Conservation (phyloP, 192 early-diverging fungal genomes). For the Podila epicladia region DNA sequence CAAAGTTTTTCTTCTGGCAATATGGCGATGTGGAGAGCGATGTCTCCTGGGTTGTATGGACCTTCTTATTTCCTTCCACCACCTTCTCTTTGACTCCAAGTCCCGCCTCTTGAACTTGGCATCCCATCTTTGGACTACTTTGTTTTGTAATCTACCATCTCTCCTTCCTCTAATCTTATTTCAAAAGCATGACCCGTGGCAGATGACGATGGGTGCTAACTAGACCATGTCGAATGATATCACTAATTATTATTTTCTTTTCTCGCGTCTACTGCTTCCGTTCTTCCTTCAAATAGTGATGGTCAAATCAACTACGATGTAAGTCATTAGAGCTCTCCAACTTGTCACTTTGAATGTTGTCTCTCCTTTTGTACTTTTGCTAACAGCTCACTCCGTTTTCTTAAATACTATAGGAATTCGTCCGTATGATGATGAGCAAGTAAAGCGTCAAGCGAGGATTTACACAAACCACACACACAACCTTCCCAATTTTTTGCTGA, state of each 20-base stretch:
- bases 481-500: not conserved
- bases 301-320: conserved; percentile 77
- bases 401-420: conserved; percentile 61
- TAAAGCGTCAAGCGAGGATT: not conserved
- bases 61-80: not conserved
- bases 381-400: not conserved
- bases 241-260: not conserved
- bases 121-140: too few species aligned
- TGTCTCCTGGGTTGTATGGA: not conserved
- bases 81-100: not conserved
- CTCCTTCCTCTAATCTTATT: too few species aligned
- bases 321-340: not conserved
- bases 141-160: too few species aligned
- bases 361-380: not conserved
- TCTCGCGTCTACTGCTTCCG: not conserved
- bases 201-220: not conserved
- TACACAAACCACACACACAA: not conserved
- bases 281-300: conserved; percentile 26
- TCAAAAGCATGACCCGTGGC: too few species aligned
- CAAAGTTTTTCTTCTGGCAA: too few species aligned
- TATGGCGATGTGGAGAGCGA: too few species aligned
- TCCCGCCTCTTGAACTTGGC: not conserved
- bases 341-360: not conserved
- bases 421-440: conserved; percentile 64
- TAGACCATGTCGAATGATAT: not conserved